phyloP scores from a whole-genome alignment of 352 stramenopile genomes.

The Pythium insidiosum region DNA sequence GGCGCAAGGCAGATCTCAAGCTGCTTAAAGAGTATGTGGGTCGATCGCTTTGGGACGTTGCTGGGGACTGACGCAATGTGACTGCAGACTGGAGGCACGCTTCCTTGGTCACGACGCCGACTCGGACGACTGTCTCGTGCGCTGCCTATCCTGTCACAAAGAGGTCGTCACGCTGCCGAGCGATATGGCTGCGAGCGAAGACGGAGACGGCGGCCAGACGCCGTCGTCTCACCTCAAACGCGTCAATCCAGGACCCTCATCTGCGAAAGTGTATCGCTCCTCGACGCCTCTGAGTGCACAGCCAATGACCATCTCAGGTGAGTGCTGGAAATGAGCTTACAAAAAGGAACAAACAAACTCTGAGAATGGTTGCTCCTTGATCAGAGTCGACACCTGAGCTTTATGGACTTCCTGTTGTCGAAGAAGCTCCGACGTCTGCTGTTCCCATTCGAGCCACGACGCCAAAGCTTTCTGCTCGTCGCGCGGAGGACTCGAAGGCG shows the following conservation, averaged over 20 bases:
- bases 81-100: constrained; percentile 36
- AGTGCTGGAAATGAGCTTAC: background rate
- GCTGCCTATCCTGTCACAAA: constrained; percentile 64
- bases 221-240: constrained; percentile 21
- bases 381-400: background rate
- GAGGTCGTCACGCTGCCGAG: constrained; percentile 26
- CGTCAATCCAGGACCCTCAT: constrained; percentile 40
- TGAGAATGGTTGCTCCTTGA: too few relatives aligned
- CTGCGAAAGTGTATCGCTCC: constrained; percentile 50
- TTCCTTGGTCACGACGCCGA: constrained; percentile 39
- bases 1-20: constrained; percentile 56
- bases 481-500: background rate
- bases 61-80: background rate
- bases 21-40: constrained; percentile 44
- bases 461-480: background rate
- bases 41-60: background rate
- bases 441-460: background rate
- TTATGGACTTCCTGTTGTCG: background rate
- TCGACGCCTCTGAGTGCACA: constrained; percentile 53
- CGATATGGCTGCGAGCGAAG: constrained; percentile 7
- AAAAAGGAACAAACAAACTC: too few relatives aligned
- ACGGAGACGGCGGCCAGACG: constrained; percentile 14
- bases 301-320: constrained; percentile 7
- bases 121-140: constrained; percentile 56
- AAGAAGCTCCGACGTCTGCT: background rate